Percentiles rank a stretch among this genome's conserved stretches.
Conservation (phyloP, 352 stramenopile genomes). For the Phytophthora rubi region DNA sequence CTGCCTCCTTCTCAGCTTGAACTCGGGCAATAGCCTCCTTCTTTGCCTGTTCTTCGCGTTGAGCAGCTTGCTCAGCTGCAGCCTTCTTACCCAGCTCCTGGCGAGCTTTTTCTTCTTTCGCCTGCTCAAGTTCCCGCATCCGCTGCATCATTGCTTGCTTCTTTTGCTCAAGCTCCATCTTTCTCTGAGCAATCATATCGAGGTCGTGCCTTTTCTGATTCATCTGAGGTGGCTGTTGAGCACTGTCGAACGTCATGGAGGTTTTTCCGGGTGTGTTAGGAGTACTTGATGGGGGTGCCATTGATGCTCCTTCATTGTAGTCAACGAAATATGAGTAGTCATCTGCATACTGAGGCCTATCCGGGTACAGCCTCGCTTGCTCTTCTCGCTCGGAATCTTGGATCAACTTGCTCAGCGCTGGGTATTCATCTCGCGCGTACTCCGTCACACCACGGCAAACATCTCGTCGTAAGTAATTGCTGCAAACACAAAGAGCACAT, state of each 20-base stretch:
- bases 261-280: background rate
- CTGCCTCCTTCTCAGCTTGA: slow-evolving; percentile 47
- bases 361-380: slow-evolving; percentile 65
- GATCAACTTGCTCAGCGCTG: slow-evolving; percentile 73
- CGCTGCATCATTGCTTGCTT: slow-evolving; percentile 62
- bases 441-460: slow-evolving; percentile 86
- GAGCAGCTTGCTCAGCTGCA: slow-evolving; percentile 32
- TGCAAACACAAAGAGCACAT: slow-evolving; percentile 23
- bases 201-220: slow-evolving; percentile 53
- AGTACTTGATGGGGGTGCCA: slow-evolving; percentile 4
- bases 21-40: slow-evolving; percentile 32
- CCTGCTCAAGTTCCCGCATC: slow-evolving; percentile 51
- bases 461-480: slow-evolving; percentile 70
- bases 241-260: background rate
- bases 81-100: slow-evolving; percentile 51
- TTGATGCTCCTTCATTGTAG: slow-evolving; percentile 35
- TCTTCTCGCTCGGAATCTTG: slow-evolving; percentile 67
- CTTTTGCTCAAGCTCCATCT: slow-evolving; percentile 65
- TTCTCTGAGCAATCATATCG: slow-evolving; percentile 58
- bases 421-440: slow-evolving; percentile 75
- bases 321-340: slow-evolving; percentile 78
- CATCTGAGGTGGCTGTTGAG: slow-evolving; percentile 14
- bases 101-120: slow-evolving; percentile 56
- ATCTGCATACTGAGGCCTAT: slow-evolving; percentile 63
- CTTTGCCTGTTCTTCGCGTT: slow-evolving; percentile 29